phyloP scores from a whole-genome alignment of 78 protist species.

The slime mould (Dictyostelium discoideum) region DNA sequence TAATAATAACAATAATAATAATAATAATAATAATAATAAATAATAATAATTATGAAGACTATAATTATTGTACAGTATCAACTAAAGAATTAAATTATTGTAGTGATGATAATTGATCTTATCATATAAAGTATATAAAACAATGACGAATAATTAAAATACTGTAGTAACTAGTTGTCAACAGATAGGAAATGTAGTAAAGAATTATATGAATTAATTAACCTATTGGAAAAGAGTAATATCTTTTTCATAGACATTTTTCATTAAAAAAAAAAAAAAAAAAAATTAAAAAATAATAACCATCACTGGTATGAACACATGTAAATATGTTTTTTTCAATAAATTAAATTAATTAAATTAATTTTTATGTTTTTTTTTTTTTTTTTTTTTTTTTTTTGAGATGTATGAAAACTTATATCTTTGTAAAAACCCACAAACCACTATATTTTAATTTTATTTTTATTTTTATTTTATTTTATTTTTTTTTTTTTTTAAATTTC shows the following conservation, averaged over 20 bases:
- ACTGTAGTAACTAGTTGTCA: not conserved
- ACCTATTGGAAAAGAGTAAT: not conserved
- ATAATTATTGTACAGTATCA: not conserved
- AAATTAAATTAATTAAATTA: no score
- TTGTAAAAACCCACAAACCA: no score
- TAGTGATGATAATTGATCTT: not conserved
- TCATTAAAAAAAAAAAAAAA: not conserved
- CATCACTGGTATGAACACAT: not conserved
- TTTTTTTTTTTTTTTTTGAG: no score
- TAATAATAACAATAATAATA: not conserved
- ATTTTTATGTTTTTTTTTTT: no score
- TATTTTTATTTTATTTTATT: no score
- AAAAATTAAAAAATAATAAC: no score
- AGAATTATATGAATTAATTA: not conserved
- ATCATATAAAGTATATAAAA: no score
- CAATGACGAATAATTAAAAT: not conserved
- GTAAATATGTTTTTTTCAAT: not conserved
- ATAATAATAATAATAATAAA: not conserved
- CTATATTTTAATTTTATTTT: no score
- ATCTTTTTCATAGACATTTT: not conserved
- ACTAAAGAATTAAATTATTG: not conserved
- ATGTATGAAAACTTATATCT: no score
- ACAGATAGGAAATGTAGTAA: not conserved
- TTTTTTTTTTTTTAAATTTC: no score
- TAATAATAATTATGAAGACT: not conserved